phyloP scores from a whole-genome alignment of 2,329 filamentous ascomycete genomes.

The Sporothrix mexicana region DNA sequence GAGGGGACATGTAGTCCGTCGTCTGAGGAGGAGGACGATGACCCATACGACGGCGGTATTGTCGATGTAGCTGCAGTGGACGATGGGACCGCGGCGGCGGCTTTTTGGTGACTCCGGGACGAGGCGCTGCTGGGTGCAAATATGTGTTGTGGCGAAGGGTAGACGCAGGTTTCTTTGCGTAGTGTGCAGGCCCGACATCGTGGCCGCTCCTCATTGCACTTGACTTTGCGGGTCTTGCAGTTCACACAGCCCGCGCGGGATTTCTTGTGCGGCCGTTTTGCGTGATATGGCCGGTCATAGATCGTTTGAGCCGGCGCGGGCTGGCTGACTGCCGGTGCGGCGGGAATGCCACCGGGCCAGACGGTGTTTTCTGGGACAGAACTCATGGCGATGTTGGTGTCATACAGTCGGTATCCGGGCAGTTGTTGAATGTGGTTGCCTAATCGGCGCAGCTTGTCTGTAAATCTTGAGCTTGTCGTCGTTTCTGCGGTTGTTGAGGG shows the following conservation, averaged over 20 bases:
- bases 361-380: background rate
- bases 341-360: no score
- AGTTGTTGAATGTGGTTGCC: no score
- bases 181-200: conserved; percentile 56
- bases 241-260: conserved; percentile 58
- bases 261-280: conserved; percentile 62
- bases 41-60: background rate
- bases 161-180: conserved; percentile 56
- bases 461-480: background rate
- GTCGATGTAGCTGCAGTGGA: background rate
- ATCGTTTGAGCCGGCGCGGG: background rate
- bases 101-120: background rate
- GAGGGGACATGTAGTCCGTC: background rate
- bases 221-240: conserved; percentile 62
- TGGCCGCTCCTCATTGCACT: conserved; percentile 60
- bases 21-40: conserved; percentile 28
- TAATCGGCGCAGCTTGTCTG: no score
- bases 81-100: conserved; percentile 22
- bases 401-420: no score
- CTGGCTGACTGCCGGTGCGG: background rate
- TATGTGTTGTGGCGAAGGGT: conserved; percentile 42
- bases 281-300: conserved; percentile 47
- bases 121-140: conserved; percentile 12
- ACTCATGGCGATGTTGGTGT: background rate
- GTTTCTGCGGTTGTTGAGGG: background rate